Percentiles rank a stretch among this genome's conserved stretches.
Evolutionary conservation across 257 asterid genomes (phyloP).

Genomic region (Solanum chiquidenum): DNA sequence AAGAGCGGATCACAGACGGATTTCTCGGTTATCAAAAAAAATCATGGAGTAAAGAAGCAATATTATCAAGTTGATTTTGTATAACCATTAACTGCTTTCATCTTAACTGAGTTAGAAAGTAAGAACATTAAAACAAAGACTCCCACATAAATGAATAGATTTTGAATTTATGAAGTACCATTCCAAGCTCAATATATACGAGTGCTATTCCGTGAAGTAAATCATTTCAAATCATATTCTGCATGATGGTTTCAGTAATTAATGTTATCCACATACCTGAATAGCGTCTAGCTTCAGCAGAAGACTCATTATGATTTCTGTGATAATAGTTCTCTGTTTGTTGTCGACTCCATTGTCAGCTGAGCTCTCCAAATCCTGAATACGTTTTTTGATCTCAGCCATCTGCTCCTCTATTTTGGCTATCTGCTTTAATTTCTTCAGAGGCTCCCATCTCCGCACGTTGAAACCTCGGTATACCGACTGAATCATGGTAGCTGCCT

Average conservation of each 20-base stretch:
- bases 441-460: conserved; percentile 48
- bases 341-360: conserved; percentile 7
- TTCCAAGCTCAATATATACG: background rate
- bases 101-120: background rate
- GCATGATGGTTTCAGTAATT: background rate
- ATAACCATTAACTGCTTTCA: background rate
- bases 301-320: conserved; percentile 53
- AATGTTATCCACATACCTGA: conserved; percentile 34
- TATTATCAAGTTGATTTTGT: background rate
- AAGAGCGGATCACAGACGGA: too few relatives aligned
- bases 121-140: background rate
- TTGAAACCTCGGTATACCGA: conserved; percentile 64
- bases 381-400: conserved; percentile 17
- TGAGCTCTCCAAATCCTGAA: conserved; percentile 35
- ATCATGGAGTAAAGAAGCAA: background rate
- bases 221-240: background rate
- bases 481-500: conserved; percentile 62
- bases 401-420: conserved; percentile 34
- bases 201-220: background rate
- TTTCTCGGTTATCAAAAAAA: background rate
- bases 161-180: background rate
- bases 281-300: conserved; percentile 50
- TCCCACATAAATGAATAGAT: background rate
- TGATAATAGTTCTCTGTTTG: conserved; percentile 27
- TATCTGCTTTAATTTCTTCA: conserved; percentile 54